These are phyloP conservation scores for Petrea volubilis DNA, from an alignment of 257 asterid species.

Conservation along the genomic window DNA sequence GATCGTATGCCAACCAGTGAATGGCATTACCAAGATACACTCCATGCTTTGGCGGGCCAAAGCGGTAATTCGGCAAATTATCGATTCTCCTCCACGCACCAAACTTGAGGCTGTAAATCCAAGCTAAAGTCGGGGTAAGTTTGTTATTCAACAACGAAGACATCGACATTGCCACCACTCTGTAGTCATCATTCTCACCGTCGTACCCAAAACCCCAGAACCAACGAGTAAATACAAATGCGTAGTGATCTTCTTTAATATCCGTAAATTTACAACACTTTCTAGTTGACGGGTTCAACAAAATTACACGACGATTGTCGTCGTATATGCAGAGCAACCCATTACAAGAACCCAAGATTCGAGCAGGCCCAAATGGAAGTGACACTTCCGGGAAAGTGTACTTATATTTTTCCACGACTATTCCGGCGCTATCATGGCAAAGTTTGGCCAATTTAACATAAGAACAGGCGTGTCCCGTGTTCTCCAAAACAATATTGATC, in stretches of 20 bases:
- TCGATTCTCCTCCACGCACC: neutral
- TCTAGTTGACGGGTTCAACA: neutral
- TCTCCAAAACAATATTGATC: neutral
- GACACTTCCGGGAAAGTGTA: neutral
- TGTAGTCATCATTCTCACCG: neutral
- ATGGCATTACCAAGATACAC: neutral
- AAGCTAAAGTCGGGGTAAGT: neutral
- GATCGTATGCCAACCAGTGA: neutral
- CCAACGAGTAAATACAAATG: neutral
- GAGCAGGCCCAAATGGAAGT: too few relatives aligned
- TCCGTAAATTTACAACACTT: neutral
- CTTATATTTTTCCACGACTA: neutral
- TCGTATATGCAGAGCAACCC: neutral
- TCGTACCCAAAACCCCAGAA: neutral
- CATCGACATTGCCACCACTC: neutral
- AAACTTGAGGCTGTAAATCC: neutral
- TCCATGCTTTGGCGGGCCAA: neutral
- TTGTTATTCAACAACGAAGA: too few relatives aligned
- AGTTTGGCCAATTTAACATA: neutral
- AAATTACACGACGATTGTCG: neutral
- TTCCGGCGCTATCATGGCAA: neutral
- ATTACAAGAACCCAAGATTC: neutral
- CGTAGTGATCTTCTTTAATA: neutral
- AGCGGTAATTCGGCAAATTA: neutral
- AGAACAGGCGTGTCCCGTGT: neutral